Base-by-base conservation (phyloP, 192 early-diverging fungal species). In the Mortierella claussenii region DNA sequence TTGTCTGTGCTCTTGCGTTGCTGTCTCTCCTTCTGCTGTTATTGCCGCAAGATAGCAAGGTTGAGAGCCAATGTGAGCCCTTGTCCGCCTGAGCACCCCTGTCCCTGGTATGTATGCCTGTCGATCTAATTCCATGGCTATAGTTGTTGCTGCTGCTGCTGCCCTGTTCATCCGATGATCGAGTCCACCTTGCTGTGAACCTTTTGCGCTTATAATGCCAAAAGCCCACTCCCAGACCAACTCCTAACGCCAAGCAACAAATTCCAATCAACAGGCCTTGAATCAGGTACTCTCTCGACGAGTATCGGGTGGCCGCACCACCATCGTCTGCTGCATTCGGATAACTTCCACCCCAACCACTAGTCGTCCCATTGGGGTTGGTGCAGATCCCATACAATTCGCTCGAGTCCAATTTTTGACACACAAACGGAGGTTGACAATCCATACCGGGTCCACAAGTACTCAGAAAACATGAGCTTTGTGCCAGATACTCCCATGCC, bases 141-240 rank as follows among this genome's bases (percentile, higher is more conserved):
- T n/a, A n/a, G n/a, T n/a, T n/a, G n/a, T n/a, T n/a, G n/a, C n/a
- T n/a, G n/a, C n/a, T n/a, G n/a, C n/a, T n/a, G n/a, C n/a, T n/a
- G n/a, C n/a, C n/a, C n/a, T n/a, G n/a, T n/a, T n/a, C n/a, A n/a
- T n/a, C n/a, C n/a, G n/a, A n/a, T n/a, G n/a, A n/a, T n/a, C n/a
- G n/a, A n/a, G 11, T 36, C 58, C 58, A 49, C 13, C 46, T 27
- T 1, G 45, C 0, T 18, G 9, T 59, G 5, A 23, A 26, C 18
- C 44, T 42, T 36, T 57, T 71, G 32, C 45, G 60, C 23, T 55
- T 54, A 27, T 71, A 71, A 13, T 63, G 54, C 69, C 69, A 62
- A n/a, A 63, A 57, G 1, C 69, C 69, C 9, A 63, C 69, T 11
- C 60, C 69, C 12, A 71, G 33, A 7, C 69, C 69, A 4, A 71